Evolutionary conservation across 768 basidiomycete genomes (phyloP), one percentile per base, ranked within the genome.

Genomic region (Hypsizygus marmoreus): DNA sequence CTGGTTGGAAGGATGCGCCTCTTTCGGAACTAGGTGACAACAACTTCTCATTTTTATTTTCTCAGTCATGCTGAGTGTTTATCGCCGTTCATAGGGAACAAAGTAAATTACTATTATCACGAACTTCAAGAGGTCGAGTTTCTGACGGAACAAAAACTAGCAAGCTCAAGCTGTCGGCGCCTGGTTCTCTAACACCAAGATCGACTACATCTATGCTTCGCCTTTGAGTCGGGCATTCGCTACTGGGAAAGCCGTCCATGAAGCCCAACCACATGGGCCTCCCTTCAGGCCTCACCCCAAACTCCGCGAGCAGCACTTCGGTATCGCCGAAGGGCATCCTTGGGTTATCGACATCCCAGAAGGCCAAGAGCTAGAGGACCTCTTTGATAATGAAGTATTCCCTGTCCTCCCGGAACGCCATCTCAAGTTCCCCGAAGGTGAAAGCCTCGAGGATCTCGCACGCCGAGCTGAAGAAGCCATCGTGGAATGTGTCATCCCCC

Each of bases 1-100:
- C 87, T 17, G 89, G 89, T 3, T 88, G 86, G 80, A 80, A 77
- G 50, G 87, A 91, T 66, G 74, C 87, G 1, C 86, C 87, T 0
- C 71, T 91, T 8, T 83, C 86, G 26, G 78, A 79, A 46, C 78
- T 86, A 45, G 89, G 89, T 82, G 58, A 33, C n/a, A n/a, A 43
- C 28, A 32, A 32, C n/a, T 12, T 23, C 32, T 44, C 12, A 36
- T 33, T 28, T 54, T 25, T 20, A 36, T 19, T 20, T 41, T 41
- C n/a, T 40, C 45, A 37, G 54, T 11, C 17, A 3, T 12, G 11
- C 7, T 40, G 14, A 33, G 25, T 35, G 19, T 26, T 14, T 17
- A 2, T 16, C 20, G 13, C 34, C 26, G 30, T 32, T 11, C 45
- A 42, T 54, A 57, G 50, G 51, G 39, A 24, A 60, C 58, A 58